phyloP scores from a whole-genome alignment of 176 grass and related monocot genomes.

The Chrysopogon serrulatus region DNA sequence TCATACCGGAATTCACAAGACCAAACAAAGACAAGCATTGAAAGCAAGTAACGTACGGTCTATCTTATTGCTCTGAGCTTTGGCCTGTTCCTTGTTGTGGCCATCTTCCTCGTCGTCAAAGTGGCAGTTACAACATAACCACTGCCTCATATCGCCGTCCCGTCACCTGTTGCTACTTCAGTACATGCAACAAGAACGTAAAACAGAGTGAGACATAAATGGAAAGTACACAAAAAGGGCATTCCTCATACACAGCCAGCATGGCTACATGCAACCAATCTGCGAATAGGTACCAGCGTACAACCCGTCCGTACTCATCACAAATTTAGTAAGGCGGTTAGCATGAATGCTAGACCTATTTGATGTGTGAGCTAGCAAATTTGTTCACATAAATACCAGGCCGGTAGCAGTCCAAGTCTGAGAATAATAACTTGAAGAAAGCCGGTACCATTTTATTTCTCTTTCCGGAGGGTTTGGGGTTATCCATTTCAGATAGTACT shows the following conservation, averaged over 20 bases:
- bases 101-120: conserved; percentile 1
- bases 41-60: conserved; percentile 9
- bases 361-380: not conserved
- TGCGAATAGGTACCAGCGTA: not conserved
- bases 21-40: not conserved
- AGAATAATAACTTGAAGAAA: not conserved
- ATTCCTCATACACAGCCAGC: not conserved
- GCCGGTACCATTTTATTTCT: not conserved
- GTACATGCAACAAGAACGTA: conserved; percentile 21
- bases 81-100: conserved; percentile 24
- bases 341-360: not conserved
- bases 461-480: not conserved
- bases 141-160: conserved; percentile 28
- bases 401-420: not conserved
- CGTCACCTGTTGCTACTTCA: conserved; percentile 15
- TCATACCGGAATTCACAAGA: not conserved
- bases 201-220: conserved; percentile 6
- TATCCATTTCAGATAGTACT: not conserved
- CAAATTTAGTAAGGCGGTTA: not conserved
- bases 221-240: conserved; percentile 4
- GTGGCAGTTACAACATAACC: conserved; percentile 42
- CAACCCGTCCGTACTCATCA: not conserved
- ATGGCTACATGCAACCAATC: not conserved
- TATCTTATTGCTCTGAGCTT: conserved; percentile 35
- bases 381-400: not conserved